phyloP scores from a whole-genome alignment of 2,329 filamentous ascomycete species.

The Fusarium siculi region DNA sequence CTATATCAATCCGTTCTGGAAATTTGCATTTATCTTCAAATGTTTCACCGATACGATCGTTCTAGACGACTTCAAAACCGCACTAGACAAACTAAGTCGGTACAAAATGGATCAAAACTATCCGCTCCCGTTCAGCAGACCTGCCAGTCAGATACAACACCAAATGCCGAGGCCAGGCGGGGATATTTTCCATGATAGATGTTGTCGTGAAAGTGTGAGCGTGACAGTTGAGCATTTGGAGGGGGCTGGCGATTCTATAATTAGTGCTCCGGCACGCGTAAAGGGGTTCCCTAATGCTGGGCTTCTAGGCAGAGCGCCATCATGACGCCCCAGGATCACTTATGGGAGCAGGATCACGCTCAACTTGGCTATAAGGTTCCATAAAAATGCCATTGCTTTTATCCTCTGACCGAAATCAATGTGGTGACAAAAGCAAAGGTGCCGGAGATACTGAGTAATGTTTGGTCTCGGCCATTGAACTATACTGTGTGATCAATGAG shows the following conservation, averaged over 20 bases:
- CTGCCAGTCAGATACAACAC: neutral
- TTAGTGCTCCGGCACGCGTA: neutral
- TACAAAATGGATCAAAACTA: constrained; percentile 26
- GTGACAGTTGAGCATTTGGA: constrained; percentile 8
- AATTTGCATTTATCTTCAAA: constrained; percentile 54
- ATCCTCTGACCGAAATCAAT: neutral
- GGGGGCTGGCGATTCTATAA: neutral
- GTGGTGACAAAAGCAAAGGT: neutral
- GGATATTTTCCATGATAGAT: accelerated
- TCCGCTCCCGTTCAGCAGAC: constrained; percentile 23
- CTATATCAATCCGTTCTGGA: constrained; percentile 33
- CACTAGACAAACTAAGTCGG: constrained; percentile 50
- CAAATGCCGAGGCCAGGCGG: neutral
- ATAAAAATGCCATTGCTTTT: neutral
- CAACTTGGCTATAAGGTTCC: neutral
- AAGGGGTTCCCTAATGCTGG: neutral
- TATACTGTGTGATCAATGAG: too few species aligned
- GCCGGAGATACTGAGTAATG: too few species aligned
- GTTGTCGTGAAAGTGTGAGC: neutral
- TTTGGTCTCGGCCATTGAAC: too few species aligned
- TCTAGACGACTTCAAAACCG: constrained; percentile 75
- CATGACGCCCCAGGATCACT: accelerated
- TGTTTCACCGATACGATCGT: constrained; percentile 74
- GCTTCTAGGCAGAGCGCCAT: neutral
- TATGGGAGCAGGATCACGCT: neutral